Evolutionary conservation across 345 rosid species (phyloP).

Genomic region (Erodium maritimum): DNA sequence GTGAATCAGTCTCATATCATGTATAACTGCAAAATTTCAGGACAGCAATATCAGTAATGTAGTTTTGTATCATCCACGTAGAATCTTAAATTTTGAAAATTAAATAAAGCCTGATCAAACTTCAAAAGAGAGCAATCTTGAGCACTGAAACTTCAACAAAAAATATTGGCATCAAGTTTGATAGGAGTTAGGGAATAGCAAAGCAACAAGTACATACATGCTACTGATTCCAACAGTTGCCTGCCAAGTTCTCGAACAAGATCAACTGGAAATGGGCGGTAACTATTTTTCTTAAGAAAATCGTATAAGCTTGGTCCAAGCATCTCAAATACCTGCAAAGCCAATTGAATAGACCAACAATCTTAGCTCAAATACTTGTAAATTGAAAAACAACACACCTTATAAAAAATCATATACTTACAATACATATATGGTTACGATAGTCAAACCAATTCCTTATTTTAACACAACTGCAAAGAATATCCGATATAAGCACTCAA

Average conservation of each 20-base stretch:
- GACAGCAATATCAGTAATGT: background rate
- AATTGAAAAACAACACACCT: background rate
- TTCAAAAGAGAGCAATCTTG: background rate
- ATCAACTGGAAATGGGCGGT: constrained; percentile 57
- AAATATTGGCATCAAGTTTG: constrained; percentile 4
- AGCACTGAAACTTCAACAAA: constrained; percentile 2
- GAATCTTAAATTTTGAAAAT: too few relatives aligned
- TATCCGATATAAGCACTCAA: constrained; percentile 14
- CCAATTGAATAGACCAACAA: constrained; percentile 28
- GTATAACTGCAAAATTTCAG: constrained; percentile 38
- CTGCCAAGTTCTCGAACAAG: constrained; percentile 69
- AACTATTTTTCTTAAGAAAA: constrained; percentile 61
- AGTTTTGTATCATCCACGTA: too few relatives aligned
- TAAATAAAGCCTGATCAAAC: background rate
- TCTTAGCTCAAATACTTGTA: constrained; percentile 15
- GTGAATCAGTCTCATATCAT: constrained; percentile 52
- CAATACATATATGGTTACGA: constrained; percentile 55
- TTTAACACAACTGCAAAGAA: constrained; percentile 54
- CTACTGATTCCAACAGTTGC: constrained; percentile 70
- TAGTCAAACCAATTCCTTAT: constrained; percentile 56
- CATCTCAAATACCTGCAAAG: constrained; percentile 68
- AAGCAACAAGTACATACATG: constrained; percentile 41
- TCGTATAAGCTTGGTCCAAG: constrained; percentile 75
- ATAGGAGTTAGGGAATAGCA: constrained; percentile 12
- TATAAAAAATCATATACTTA: constrained; percentile 28